Conservation (phyloP, 768 basidiomycete species). For the Suillus ampliporus region DNA sequence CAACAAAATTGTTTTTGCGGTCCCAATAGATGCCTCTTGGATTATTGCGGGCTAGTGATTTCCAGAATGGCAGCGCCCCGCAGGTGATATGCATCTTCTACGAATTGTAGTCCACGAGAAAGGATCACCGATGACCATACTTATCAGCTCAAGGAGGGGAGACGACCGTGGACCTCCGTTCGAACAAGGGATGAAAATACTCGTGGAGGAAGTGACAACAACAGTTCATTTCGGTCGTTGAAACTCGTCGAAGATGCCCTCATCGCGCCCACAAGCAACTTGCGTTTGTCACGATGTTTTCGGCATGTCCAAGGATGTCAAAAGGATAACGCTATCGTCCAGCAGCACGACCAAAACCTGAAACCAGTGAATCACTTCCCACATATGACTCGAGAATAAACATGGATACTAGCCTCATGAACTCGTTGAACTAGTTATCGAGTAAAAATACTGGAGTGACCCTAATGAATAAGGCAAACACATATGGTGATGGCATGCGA, state of each 20-base stretch:
- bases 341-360: not conserved
- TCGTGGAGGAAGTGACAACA: not conserved
- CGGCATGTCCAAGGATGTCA: too few relatives aligned
- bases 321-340: not conserved
- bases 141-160: not conserved
- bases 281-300: slow-evolving; percentile 9
- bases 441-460: not conserved
- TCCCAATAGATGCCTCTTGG: not conserved
- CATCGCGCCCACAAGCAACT: slow-evolving; percentile 6
- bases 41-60: not conserved
- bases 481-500: not conserved
- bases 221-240: slow-evolving; percentile 11
- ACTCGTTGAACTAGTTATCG: not conserved
- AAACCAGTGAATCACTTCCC: not conserved
- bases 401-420: not conserved
- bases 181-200: too few relatives aligned
- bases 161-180: not conserved
- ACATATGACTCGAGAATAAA: slow-evolving; percentile 1
- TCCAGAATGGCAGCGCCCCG: not conserved
- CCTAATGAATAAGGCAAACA: not conserved
- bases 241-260: slow-evolving; percentile 1
- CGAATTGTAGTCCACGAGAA: slow-evolving; percentile 1
- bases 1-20: not conserved
- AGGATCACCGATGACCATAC: not conserved
- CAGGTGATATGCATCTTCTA: not conserved